phyloP scores from a whole-genome alignment of 169 alveolate genomes.

The Eimeria zaria region DNA sequence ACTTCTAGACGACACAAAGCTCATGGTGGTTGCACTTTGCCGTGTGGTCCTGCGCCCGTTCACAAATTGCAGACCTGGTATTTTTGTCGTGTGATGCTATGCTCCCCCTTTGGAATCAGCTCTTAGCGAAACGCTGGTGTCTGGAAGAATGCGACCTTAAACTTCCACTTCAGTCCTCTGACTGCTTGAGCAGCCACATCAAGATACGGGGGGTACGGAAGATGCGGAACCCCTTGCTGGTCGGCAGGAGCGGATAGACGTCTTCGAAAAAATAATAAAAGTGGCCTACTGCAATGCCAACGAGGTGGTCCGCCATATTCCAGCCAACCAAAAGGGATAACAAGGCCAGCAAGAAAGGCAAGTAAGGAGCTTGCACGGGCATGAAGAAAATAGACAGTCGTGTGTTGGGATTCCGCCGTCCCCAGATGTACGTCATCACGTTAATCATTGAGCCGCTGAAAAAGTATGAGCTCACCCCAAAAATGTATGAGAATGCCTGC shows the following conservation, averaged over 20 bases:
- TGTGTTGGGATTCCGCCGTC: constrained; percentile 94
- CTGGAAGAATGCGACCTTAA: neutral
- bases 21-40: neutral
- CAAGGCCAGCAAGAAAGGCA: constrained; percentile 94
- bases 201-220: constrained; percentile 93
- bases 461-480: constrained; percentile 92
- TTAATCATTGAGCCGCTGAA: constrained; percentile 96
- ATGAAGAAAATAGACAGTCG: constrained; percentile 93
- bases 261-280: constrained; percentile 95
- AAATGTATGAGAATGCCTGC: constrained; percentile 87
- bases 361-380: constrained; percentile 95
- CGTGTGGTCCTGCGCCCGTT: neutral
- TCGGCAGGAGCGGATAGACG: constrained; percentile 96
- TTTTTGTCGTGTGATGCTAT: neutral
- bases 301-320: constrained; percentile 92
- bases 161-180: constrained; percentile 16
- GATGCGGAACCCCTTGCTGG: constrained; percentile 92
- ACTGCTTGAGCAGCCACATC: constrained; percentile 79
- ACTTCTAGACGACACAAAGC: neutral
- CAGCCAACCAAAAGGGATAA: constrained; percentile 93
- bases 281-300: constrained; percentile 96
- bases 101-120: neutral
- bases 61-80: neutral
- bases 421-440: constrained; percentile 97
- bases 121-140: neutral